Conservation (phyloP, 1,284 basidiomycete species). For the Apiotrichum mycotoxinovorans region DNA sequence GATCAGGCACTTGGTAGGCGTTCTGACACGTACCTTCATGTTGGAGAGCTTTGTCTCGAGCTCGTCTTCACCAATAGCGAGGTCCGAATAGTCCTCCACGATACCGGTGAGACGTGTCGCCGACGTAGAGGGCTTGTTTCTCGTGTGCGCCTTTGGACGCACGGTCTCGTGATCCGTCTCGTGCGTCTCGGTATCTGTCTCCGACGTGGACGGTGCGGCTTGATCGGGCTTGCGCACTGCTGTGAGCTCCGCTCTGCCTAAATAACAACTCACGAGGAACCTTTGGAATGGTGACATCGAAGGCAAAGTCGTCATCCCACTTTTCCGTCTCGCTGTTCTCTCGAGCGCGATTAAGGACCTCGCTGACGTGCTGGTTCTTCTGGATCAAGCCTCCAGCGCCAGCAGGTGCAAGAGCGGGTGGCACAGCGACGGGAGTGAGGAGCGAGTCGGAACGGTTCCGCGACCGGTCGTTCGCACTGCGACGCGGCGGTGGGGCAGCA, state of each 20-base stretch:
- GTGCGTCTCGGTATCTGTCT: slow-evolving; percentile 8
- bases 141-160: slow-evolving; percentile 17
- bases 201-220: slow-evolving; percentile 5
- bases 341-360: slow-evolving; percentile 49
- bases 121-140: slow-evolving; percentile 3
- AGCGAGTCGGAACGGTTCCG: slow-evolving; percentile 1
- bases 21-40: slow-evolving; percentile 61
- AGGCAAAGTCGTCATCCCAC: slow-evolving; percentile 93
- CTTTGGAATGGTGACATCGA: slow-evolving; percentile 60
- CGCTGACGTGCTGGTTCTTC: slow-evolving; percentile 66
- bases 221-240: slow-evolving; percentile 1
- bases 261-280: slow-evolving; percentile 25
- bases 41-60: slow-evolving; percentile 83
- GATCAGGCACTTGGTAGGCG: not conserved
- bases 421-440: slow-evolving; percentile 9
- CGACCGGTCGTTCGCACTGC: not conserved
- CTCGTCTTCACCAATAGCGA: slow-evolving; percentile 74
- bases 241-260: not conserved
- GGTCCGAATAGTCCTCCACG: slow-evolving; percentile 81
- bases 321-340: slow-evolving; percentile 32
- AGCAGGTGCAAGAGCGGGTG: slow-evolving; percentile 5
- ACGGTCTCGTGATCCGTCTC: slow-evolving; percentile 39
- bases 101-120: slow-evolving; percentile 1
- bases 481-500: slow-evolving; percentile 3
- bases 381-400: slow-evolving; percentile 27